Percentiles rank a stretch among this genome's conserved stretches.
These are phyloP conservation scores for Myxozyma neotropica DNA, from an alignment of 805 yeast species.

Conservation along the genomic window DNA sequence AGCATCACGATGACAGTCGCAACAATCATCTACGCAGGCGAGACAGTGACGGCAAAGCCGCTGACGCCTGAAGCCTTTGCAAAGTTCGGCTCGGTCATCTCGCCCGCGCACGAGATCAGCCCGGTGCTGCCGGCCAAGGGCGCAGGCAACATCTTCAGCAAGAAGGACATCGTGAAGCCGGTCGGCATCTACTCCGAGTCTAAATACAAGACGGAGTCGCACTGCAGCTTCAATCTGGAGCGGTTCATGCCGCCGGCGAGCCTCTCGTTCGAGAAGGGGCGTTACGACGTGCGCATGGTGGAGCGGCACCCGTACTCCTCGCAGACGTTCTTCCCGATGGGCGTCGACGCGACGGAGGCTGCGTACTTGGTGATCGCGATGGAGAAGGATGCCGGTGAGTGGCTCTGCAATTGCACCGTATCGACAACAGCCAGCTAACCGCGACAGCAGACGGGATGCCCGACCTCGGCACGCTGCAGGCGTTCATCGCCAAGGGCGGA, in stretches of 20 bases:
- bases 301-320: conserved; percentile 90
- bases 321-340: conserved; percentile 93
- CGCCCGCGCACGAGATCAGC: conserved; percentile 71
- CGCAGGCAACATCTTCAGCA: conserved; percentile 76
- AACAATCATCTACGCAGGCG: conserved; percentile 19
- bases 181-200: conserved; percentile 53
- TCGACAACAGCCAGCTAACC: conserved; percentile 27
- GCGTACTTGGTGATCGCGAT: conserved; percentile 86
- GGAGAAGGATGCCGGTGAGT: conserved; percentile 44
- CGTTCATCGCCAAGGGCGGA: conserved; percentile 76
- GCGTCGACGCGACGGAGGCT: conserved; percentile 51
- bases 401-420: neutral
- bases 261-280: conserved; percentile 40
- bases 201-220: conserved; percentile 52
- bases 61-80: conserved; percentile 69
- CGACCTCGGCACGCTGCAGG: conserved; percentile 58
- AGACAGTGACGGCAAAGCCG: conserved; percentile 51
- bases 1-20: conserved; percentile 26
- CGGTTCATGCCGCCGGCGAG: conserved; percentile 73
- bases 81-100: conserved; percentile 74
- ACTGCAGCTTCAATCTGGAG: conserved; percentile 79
- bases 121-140: conserved; percentile 62
- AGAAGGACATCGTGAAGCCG: conserved; percentile 70
- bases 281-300: conserved; percentile 62
- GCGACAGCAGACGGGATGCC: conserved; percentile 53